A percentile compares a stretch with the other conserved stretches of the same genome.
These are phyloP conservation scores for Gymnopus androsaceus DNA, from an alignment of 1,284 basidiomycete genomes.

Conservation along the genomic window DNA sequence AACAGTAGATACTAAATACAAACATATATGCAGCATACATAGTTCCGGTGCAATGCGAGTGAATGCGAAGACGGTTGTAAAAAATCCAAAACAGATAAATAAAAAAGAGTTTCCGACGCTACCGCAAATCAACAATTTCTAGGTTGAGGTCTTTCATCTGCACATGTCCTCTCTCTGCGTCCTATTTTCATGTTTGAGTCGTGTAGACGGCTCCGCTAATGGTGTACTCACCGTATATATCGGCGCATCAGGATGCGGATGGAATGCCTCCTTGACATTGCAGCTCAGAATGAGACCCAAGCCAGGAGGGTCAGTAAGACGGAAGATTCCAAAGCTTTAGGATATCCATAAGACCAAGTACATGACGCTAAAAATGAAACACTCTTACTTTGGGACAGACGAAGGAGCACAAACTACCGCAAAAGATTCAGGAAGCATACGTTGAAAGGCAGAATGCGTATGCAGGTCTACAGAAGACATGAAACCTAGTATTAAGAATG, in stretches of 20 bases:
- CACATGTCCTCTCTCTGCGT: constrained; percentile 81
- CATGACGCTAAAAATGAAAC: constrained; percentile 1
- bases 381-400: constrained; percentile 68
- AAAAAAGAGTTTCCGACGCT: not conserved
- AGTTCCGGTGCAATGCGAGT: not conserved
- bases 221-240: constrained; percentile 73
- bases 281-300: constrained; percentile 71
- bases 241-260: constrained; percentile 78
- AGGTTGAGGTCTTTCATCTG: constrained; percentile 68
- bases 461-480: constrained; percentile 90
- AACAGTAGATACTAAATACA: not conserved
- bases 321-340: constrained; percentile 82
- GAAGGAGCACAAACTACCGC: constrained; percentile 89
- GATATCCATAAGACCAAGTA: not conserved
- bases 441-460: constrained; percentile 84
- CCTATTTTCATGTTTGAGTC: too few relatives aligned
- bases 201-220: too few relatives aligned
- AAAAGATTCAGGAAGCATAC: constrained; percentile 87
- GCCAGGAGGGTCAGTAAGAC: constrained; percentile 83
- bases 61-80: not conserved
- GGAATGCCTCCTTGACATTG: constrained; percentile 72
- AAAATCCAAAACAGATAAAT: not conserved
- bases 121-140: constrained; percentile 68
- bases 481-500: constrained; percentile 51
- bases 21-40: constrained; percentile 1